These are phyloP conservation scores for Chaetomium strumarium DNA, from an alignment of 2,329 filamentous ascomycete species.

Conservation along the genomic window DNA sequence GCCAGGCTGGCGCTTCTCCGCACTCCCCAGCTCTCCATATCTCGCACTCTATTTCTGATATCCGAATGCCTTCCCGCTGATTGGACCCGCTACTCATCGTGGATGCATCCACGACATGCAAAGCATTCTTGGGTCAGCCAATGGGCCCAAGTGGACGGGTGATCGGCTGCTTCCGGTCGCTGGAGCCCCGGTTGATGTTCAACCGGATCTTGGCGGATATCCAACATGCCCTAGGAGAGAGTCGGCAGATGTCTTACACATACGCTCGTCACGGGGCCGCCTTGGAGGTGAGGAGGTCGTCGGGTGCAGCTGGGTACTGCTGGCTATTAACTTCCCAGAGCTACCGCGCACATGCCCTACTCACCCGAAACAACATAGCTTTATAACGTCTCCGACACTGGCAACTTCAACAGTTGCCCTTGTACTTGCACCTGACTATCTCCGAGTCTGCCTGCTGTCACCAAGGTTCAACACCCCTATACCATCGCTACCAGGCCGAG, in stretches of 20 bases:
- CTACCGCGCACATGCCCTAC: background rate
- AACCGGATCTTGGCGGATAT: slow-evolving; percentile 13
- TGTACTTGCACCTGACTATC: background rate
- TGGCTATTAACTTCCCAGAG: slow-evolving; percentile 9
- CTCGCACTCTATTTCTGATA: slow-evolving; percentile 17
- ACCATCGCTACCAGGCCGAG: background rate
- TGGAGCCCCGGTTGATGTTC: slow-evolving; percentile 10
- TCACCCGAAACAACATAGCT: background rate
- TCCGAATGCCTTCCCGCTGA: slow-evolving; percentile 10
- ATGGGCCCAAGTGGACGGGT: slow-evolving; percentile 2
- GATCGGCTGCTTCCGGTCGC: background rate
- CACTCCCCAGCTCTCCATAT: background rate
- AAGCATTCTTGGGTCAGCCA: background rate
- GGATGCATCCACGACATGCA: background rate
- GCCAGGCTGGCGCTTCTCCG: background rate
- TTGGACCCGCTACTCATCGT: background rate
- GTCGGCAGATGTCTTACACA: slow-evolving; percentile 16
- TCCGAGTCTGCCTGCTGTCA: too few species aligned
- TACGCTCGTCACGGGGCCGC: background rate
- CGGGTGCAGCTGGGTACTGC: background rate
- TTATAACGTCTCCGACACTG: slow-evolving; percentile 8
- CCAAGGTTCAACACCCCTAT: slow-evolving; percentile 7
- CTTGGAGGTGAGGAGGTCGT: background rate
- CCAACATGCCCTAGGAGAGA: background rate
- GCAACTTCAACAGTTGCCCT: slow-evolving; percentile 26